Evolutionary conservation across 306 rosid genomes (phyloP), one percentile per base, ranked within the genome.

Genomic region (Cicer arietinum): DNA sequence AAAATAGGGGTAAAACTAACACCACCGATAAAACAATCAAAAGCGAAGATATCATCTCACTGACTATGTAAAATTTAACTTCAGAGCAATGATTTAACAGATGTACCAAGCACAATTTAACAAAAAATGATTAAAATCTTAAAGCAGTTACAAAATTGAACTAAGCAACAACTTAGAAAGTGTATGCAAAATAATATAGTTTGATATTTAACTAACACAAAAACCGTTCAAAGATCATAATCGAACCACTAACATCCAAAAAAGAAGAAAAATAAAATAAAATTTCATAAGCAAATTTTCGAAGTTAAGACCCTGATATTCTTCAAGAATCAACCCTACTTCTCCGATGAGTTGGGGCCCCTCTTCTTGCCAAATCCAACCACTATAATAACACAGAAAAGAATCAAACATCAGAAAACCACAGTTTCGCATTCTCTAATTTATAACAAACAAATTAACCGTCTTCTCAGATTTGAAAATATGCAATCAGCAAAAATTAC

Each of bases 291-390:
- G 67, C 80, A 74, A 58, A 48, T 8, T 40, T 42, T 56, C 1
- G 5, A 45, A 77, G 5, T 43, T 69, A 69, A 8, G 9, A 78
- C 41, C 39, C 60, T 0, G 2, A 59, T 30, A 30, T 62, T 43
- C 48, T 53, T 76, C 18, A 37, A 60, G 72, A 13, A 16, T 43
- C 40, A 4, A 14, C 12, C 58, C 76, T 73, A 81, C 81, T 81
- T 81, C 58, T 81, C 85, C 12, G 85, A 81, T 6, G 85, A 81
- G 65, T 81, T 81, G 5, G 85, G 85, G 22, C 85, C 85, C 3
- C 85, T 76, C 85, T 81, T 81, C 85, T 81, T 81, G 47, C 85
- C 80, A 40, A 81, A 81, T 56, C 85, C 85, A 0, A 81, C 85
- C 0, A 81, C 85, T 71, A 46, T 40, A 81, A 69, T 40, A 1